These are phyloP conservation scores for Monosporozyma aerobia DNA, from an alignment of 805 yeast species.

Conservation along the genomic window DNA sequence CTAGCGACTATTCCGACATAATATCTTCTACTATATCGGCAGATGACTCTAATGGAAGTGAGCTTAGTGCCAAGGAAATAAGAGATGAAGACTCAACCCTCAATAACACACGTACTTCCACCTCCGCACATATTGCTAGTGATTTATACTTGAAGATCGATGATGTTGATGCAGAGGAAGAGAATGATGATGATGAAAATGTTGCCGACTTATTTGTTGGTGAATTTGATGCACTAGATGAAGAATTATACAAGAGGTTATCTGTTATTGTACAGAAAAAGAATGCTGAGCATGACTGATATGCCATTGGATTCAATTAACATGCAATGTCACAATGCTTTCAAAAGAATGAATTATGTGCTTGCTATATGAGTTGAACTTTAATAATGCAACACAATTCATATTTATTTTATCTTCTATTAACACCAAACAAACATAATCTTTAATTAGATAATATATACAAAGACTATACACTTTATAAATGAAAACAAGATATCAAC, in stretches of 20 bases:
- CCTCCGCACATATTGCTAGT: not conserved
- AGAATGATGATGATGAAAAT: conserved; percentile 14
- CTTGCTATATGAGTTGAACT: not conserved
- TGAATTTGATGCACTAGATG: conserved; percentile 27
- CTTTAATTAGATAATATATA: not conserved
- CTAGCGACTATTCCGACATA: not conserved
- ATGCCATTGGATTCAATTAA: not conserved
- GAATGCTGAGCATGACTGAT: not conserved
- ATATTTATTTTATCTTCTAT: not conserved
- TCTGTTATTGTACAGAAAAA: conserved; percentile 6
- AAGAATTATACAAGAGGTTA: conserved; percentile 22
- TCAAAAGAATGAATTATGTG: not conserved
- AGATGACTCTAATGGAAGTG: not conserved
- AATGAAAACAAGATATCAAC: not conserved
- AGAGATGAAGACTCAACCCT: not conserved
- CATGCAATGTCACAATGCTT: conserved; percentile 1
- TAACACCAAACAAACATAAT: not conserved
- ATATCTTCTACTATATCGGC: not conserved
- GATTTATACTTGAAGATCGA: not conserved
- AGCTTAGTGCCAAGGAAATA: not conserved
- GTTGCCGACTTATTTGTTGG: conserved; percentile 22
- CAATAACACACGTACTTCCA: not conserved
- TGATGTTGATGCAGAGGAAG: conserved; percentile 13
- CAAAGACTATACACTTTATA: not conserved
- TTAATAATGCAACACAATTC: not conserved